Conservation (phyloP, 805 yeast species). For the Ogataea neopini region DNA sequence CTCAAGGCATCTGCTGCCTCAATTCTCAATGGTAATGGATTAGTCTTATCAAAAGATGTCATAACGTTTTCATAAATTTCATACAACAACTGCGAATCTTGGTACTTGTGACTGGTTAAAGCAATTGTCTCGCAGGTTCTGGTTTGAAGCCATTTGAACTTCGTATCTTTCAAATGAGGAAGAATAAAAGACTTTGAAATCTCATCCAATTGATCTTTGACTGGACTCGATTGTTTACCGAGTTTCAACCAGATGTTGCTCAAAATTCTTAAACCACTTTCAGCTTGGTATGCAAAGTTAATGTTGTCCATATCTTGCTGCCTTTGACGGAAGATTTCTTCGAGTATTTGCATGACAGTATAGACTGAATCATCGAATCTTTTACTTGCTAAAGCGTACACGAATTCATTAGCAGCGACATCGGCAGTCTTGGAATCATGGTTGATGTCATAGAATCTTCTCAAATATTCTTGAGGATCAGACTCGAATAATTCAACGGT, state of each 20-base stretch:
- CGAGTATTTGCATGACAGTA: conserved; percentile 54
- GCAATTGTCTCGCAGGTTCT: conserved; percentile 62
- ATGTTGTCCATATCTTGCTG: conserved; percentile 34
- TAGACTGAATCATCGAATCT: conserved; percentile 45
- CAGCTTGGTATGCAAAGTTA: conserved; percentile 56
- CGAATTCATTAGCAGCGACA: conserved; percentile 49
- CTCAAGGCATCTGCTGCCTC: conserved; percentile 56
- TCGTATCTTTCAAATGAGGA: conserved; percentile 56
- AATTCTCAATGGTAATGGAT: conserved; percentile 50
- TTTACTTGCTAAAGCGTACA: conserved; percentile 18
- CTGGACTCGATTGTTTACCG: conserved; percentile 52
- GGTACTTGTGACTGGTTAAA: conserved; percentile 23
- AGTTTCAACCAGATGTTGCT: conserved; percentile 64
- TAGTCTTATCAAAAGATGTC: conserved; percentile 36
- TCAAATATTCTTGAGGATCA: conserved; percentile 88
- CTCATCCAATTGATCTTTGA: conserved; percentile 58
- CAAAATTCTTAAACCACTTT: conserved; percentile 74
- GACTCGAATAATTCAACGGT: conserved; percentile 74
- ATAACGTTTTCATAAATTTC: conserved; percentile 39
- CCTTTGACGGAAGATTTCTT: conserved; percentile 42
- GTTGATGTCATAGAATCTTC: conserved; percentile 61
- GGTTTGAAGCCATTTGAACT: conserved; percentile 67
- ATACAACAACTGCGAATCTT: conserved; percentile 32
- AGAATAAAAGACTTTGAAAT: conserved; percentile 60
- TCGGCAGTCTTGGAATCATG: conserved; percentile 50